These are phyloP conservation scores for Auricularia sp. DNA, from an alignment of 768 basidiomycete species.

Conservation along the genomic window DNA sequence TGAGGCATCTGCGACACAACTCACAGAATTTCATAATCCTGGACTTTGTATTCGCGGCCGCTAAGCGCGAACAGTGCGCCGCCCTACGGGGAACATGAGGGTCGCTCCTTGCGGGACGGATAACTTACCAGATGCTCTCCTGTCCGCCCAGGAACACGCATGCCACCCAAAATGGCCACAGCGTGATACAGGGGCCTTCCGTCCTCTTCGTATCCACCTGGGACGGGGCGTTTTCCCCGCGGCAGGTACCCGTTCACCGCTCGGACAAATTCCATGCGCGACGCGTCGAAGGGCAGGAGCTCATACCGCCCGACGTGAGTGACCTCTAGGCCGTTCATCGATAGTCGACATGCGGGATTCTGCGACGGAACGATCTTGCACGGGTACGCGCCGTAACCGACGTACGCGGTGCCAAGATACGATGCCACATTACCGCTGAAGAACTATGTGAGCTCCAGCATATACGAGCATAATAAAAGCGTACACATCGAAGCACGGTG, in stretches of 20 bases:
- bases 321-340: constrained; percentile 53
- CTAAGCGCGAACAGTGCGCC: not conserved
- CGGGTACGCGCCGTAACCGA: constrained; percentile 59
- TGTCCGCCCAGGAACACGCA: constrained; percentile 64
- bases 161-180: constrained; percentile 36
- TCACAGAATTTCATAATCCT: not conserved
- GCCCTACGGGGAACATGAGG: not conserved
- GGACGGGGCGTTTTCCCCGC: constrained; percentile 44
- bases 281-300: constrained; percentile 55
- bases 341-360: constrained; percentile 39
- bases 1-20: not conserved
- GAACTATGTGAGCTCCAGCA: constrained; percentile 26
- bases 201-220: constrained; percentile 66
- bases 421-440: constrained; percentile 32
- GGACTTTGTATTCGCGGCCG: not conserved
- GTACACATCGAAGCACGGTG: constrained; percentile 41
- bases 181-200: constrained; percentile 64
- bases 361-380: constrained; percentile 68
- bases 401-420: constrained; percentile 65
- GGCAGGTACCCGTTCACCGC: constrained; percentile 54
- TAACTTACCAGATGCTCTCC: constrained; percentile 41
- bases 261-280: constrained; percentile 65
- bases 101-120: not conserved
- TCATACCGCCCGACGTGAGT: constrained; percentile 61
- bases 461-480: constrained; percentile 1